These are phyloP conservation scores for Chrysoporthe cubensis DNA, from an alignment of 2,329 filamentous ascomycete genomes.

Conservation along the genomic window DNA sequence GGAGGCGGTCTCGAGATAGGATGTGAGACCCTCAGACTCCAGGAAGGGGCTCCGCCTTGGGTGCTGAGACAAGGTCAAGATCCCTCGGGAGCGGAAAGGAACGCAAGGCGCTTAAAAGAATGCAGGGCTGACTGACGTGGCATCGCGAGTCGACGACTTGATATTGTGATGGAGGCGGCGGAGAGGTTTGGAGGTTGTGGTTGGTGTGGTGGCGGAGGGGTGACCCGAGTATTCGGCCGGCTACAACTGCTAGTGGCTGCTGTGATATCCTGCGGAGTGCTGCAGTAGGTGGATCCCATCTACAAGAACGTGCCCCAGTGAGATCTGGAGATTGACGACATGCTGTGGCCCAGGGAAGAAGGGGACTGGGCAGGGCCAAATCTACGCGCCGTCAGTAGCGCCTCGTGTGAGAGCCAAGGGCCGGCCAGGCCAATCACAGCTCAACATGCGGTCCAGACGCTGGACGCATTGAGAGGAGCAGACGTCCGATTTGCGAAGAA, in stretches of 20 bases:
- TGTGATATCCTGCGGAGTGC: too few species aligned
- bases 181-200: neutral
- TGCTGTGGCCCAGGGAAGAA: neutral
- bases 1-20: neutral
- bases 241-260: too few species aligned
- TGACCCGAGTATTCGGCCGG: neutral
- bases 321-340: neutral
- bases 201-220: neutral
- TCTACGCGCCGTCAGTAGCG: slow-evolving; percentile 49
- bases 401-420: slow-evolving; percentile 36
- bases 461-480: slow-evolving; percentile 43
- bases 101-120: neutral
- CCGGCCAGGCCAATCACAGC: slow-evolving; percentile 43
- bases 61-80: neutral
- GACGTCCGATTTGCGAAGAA: slow-evolving; percentile 8
- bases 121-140: neutral
- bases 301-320: neutral
- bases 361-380: slow-evolving; percentile 9
- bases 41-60: neutral
- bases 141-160: neutral
- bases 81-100: neutral
- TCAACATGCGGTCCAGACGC: slow-evolving; percentile 30
- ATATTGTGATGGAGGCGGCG: neutral
- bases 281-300: too few species aligned
- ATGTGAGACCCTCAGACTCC: neutral